These are phyloP conservation scores for Neofusicoccum laricinum DNA, from an alignment of 2,329 filamentous ascomycete species.

Conservation along the genomic window DNA sequence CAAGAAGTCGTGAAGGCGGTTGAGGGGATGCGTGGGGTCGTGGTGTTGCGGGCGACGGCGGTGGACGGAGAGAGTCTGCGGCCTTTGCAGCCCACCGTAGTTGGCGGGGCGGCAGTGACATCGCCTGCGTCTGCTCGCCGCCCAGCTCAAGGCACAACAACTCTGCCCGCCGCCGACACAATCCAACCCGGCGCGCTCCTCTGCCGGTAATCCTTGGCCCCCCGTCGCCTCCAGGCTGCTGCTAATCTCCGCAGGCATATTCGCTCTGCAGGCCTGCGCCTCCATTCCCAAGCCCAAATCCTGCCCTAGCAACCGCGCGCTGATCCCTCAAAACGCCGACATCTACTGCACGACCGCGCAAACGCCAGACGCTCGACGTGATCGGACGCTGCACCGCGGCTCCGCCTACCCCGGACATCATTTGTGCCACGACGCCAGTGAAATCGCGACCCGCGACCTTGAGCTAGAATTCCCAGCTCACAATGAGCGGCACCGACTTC, in stretches of 20 bases:
- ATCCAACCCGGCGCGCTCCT: not conserved
- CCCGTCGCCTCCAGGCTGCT: not conserved
- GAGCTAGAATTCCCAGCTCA: slow-evolving; percentile 28
- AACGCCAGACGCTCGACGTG: not conserved
- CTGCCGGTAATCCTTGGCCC: not conserved
- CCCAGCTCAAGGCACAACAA: slow-evolving; percentile 6
- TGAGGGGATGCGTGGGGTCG: not conserved
- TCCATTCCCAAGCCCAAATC: not conserved
- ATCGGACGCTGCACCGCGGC: not conserved
- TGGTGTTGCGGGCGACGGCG: not conserved
- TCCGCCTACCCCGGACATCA: not conserved
- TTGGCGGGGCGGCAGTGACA: slow-evolving; percentile 8
- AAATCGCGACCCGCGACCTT: slow-evolving; percentile 5
- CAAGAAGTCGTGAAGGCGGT: not conserved
- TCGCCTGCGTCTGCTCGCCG: slow-evolving; percentile 4
- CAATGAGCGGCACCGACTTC: slow-evolving; percentile 95
- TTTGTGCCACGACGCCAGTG: not conserved
- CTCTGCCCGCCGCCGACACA: not conserved
- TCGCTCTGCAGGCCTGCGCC: not conserved
- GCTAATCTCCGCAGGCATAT: not conserved
- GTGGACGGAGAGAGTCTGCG: slow-evolving; percentile 1
- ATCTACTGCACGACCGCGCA: not conserved
- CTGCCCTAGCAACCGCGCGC: slow-evolving; percentile 5
- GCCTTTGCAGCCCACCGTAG: not conserved
- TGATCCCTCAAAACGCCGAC: slow-evolving; percentile 6